phyloP scores from a whole-genome alignment of 2,329 filamentous ascomycete genomes.

The Penicillium paneum region DNA sequence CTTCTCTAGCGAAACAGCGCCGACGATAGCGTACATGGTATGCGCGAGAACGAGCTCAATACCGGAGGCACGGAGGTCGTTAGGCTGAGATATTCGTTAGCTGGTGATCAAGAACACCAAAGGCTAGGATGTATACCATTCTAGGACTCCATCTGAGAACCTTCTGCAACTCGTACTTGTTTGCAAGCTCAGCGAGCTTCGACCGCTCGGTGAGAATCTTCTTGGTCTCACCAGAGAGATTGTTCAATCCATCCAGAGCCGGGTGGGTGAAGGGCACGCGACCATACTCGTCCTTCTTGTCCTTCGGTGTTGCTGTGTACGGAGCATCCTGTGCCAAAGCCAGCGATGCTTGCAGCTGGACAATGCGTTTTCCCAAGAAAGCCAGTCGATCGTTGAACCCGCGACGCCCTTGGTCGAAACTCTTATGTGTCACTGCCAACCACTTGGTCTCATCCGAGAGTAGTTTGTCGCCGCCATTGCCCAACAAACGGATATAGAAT shows the following conservation, averaged over 20 bases:
- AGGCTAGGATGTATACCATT: slow-evolving; percentile 56
- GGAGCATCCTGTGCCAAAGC: slow-evolving; percentile 54
- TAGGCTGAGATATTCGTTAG: slow-evolving; percentile 45
- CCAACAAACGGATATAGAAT: slow-evolving; percentile 74
- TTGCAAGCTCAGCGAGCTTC: slow-evolving; percentile 65
- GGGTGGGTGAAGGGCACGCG: slow-evolving; percentile 68
- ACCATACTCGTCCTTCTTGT: slow-evolving; percentile 50
- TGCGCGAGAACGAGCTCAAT: slow-evolving; percentile 70
- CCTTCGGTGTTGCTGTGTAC: slow-evolving; percentile 20
- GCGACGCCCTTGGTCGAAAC: slow-evolving; percentile 89
- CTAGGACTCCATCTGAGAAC: slow-evolving; percentile 87
- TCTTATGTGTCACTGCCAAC: slow-evolving; percentile 96
- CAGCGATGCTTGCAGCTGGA: slow-evolving; percentile 63
- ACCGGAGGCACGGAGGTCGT: slow-evolving; percentile 70
- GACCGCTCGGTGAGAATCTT: slow-evolving; percentile 60
- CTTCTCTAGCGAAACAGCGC: slow-evolving; percentile 83
- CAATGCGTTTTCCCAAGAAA: slow-evolving; percentile 69
- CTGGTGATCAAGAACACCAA: slow-evolving; percentile 1
- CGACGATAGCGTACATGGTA: slow-evolving; percentile 79
- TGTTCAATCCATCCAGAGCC: slow-evolving; percentile 69
- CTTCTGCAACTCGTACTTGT: slow-evolving; percentile 65
- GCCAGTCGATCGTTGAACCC: slow-evolving; percentile 92
- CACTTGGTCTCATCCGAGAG: slow-evolving; percentile 92
- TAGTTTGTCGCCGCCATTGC: slow-evolving; percentile 66
- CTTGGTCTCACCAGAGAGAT: slow-evolving; percentile 62